These are phyloP conservation scores for Orbilia oligospora DNA, from an alignment of 2,329 filamentous ascomycete species.

Conservation along the genomic window DNA sequence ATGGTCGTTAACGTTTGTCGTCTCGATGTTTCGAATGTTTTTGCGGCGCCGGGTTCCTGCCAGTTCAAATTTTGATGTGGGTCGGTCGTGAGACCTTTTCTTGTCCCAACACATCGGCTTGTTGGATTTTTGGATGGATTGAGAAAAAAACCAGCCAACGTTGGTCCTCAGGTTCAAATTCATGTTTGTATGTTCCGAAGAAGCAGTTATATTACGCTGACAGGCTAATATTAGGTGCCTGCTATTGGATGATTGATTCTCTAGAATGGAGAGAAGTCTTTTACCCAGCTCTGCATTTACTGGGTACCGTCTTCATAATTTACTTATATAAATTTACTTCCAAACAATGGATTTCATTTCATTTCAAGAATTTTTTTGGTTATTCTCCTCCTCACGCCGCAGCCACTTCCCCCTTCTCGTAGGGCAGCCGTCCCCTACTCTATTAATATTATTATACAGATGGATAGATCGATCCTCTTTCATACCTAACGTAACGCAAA, in stretches of 20 bases:
- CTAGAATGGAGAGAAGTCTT: too few species aligned
- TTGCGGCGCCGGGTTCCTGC: slow-evolving; percentile 1
- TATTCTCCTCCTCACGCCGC: slow-evolving; percentile 7
- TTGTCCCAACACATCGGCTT: neutral
- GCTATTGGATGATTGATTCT: neutral
- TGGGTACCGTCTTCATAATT: too few species aligned
- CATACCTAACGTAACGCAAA: slow-evolving; percentile 2
- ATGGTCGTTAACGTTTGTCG: neutral
- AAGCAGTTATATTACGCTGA: too few species aligned
- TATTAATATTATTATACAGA: slow-evolving; percentile 31
- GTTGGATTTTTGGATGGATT: neutral
- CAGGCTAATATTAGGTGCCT: too few species aligned
- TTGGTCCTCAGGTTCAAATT: too few species aligned
- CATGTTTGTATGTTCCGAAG: too few species aligned
- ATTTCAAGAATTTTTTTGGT: slow-evolving; percentile 18
- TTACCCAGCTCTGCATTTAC: too few species aligned
- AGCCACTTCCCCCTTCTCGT: too few species aligned
- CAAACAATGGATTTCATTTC: too few species aligned
- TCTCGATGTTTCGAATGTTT: slow-evolving; percentile 13
- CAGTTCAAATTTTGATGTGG: slow-evolving; percentile 7
- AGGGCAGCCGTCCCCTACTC: neutral
- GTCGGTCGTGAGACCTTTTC: slow-evolving; percentile 13
- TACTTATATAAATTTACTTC: too few species aligned
- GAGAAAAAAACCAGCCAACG: neutral
- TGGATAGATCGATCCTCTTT: slow-evolving; percentile 8